phyloP scores from a whole-genome alignment of 305 asterid species.

The Solanum aculeatissimum region DNA sequence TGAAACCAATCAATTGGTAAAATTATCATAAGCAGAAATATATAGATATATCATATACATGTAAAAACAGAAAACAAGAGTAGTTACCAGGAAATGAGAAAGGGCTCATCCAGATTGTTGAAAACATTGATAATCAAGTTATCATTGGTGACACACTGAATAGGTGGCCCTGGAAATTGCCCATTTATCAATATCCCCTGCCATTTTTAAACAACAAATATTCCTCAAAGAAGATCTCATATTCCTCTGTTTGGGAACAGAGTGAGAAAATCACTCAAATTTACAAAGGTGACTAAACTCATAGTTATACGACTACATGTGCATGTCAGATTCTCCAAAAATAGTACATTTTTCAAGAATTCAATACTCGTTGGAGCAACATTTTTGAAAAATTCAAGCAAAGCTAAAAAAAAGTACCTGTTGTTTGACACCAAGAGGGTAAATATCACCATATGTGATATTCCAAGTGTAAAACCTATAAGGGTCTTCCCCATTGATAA shows the following conservation, averaged over 20 bases:
- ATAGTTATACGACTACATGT: not conserved
- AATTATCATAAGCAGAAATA: not conserved
- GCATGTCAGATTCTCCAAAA: not conserved
- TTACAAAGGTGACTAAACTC: not conserved
- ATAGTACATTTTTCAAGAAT: not conserved
- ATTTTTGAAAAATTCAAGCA: not conserved
- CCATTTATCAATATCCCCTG: constrained; percentile 90
- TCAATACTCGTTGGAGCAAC: no score
- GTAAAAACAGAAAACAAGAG: not conserved
- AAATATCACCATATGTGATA: constrained; percentile 67
- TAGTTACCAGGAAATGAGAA: constrained; percentile 72
- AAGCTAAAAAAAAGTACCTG: constrained; percentile 25
- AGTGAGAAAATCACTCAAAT: not conserved
- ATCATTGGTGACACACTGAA: constrained; percentile 65
- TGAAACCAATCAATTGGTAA: not conserved
- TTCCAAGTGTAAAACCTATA: constrained; percentile 83
- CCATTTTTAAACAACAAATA: not conserved
- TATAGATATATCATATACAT: no score
- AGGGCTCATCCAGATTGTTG: constrained; percentile 77
- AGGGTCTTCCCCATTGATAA: constrained; percentile 42
- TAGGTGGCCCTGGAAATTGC: constrained; percentile 87
- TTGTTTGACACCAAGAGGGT: constrained; percentile 73
- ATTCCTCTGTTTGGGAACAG: not conserved
- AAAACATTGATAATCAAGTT: constrained; percentile 64
- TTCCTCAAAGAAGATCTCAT: not conserved